Percentiles rank a stretch among this genome's conserved stretches.
phyloP scores from a whole-genome alignment of 164 flowering plant genomes.

The Magnolia kwangsiensis region DNA sequence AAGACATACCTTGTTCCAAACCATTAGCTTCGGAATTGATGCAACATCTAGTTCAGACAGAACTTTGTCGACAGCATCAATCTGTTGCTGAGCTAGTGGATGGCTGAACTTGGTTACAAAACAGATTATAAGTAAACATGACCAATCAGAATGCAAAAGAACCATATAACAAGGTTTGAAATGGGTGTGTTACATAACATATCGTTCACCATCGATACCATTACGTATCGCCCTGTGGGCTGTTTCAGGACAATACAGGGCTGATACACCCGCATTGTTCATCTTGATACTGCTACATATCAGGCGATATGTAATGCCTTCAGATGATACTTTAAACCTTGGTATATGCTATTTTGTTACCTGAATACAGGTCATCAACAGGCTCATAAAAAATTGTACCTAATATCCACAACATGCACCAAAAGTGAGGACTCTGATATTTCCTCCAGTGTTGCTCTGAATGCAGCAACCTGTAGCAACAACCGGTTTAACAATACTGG shows the following conservation, averaged over 20 bases:
- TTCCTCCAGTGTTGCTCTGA: conserved; percentile 94
- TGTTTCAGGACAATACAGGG: no score
- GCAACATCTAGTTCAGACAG: conserved; percentile 73
- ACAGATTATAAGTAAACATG: conserved; percentile 4
- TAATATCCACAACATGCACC: conserved; percentile 95
- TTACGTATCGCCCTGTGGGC: no score
- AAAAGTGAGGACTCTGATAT: conserved; percentile 89
- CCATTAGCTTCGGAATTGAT: conserved; percentile 70
- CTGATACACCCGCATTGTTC: no score
- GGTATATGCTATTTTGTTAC: not conserved
- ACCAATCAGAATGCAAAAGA: not conserved
- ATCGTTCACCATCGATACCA: no score
- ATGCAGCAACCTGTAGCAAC: conserved; percentile 81
- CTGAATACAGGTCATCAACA: not conserved
- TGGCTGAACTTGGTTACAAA: conserved; percentile 52
- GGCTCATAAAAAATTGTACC: conserved; percentile 38
- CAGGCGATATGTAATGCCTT: no score
- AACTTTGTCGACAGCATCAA: conserved; percentile 84
- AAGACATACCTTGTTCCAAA: conserved; percentile 85
- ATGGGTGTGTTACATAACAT: no score
- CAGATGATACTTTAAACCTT: no score
- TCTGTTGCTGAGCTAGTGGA: conserved; percentile 80
- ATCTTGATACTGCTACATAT: not conserved
- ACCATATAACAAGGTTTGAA: no score
- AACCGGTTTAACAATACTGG: not conserved